Evolutionary conservation across 2,329 filamentous ascomycete genomes (phyloP).

Genomic region (Trichoderma breve): DNA sequence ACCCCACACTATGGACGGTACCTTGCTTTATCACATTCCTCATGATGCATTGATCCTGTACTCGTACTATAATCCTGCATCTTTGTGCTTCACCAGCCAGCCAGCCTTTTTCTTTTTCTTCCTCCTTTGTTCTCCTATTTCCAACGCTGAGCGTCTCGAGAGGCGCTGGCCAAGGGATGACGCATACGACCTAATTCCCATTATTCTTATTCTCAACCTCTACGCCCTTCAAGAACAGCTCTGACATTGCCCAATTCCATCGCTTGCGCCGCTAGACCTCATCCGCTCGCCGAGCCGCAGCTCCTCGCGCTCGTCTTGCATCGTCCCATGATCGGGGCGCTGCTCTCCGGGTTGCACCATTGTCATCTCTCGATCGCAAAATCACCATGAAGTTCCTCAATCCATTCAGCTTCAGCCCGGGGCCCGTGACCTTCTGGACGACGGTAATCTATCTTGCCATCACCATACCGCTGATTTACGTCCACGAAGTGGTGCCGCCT

Average conservation of each 20-base stretch:
- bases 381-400: constrained; percentile 40
- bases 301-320: background rate
- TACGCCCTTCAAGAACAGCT: background rate
- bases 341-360: background rate
- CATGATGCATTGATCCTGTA: background rate
- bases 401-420: constrained; percentile 73
- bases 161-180: constrained; percentile 1
- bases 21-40: background rate
- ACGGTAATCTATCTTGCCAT: constrained; percentile 75
- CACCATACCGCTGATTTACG: constrained; percentile 66
- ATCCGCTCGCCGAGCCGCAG: background rate
- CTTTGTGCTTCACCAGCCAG: background rate
- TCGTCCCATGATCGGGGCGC: background rate
- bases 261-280: background rate
- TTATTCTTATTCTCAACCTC: background rate
- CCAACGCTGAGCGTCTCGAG: constrained; percentile 4
- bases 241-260: background rate
- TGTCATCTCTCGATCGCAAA: background rate
- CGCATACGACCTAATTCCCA: background rate
- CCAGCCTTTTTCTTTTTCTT: background rate
- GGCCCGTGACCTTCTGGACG: constrained; percentile 78
- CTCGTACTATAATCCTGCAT: background rate
- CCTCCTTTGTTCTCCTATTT: background rate
- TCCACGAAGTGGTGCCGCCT: constrained; percentile 73
- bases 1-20: background rate